A percentile compares a stretch with the other conserved stretches of the same genome.
These are phyloP conservation scores for Teratosphaeriaceae sp. DNA, from an alignment of 2,329 filamentous ascomycete genomes.

Conservation along the genomic window DNA sequence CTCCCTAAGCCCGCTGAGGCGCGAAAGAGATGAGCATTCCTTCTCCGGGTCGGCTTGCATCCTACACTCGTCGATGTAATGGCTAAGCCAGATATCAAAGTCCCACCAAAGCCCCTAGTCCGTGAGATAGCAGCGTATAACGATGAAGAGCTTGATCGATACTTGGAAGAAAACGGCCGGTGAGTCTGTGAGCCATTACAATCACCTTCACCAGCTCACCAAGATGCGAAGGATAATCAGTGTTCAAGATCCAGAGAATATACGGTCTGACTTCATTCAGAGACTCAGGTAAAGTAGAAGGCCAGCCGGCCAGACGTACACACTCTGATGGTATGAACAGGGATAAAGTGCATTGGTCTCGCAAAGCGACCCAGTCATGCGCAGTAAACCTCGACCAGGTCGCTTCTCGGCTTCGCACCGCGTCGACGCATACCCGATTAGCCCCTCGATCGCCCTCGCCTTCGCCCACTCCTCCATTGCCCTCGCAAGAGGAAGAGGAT, in stretches of 20 bases:
- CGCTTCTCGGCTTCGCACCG: not conserved
- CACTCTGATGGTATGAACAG: not conserved
- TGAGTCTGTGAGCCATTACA: not conserved
- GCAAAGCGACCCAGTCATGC: not conserved
- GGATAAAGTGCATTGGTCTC: not conserved
- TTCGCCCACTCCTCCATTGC: not conserved
- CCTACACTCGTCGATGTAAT: not conserved
- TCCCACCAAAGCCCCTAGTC: not conserved
- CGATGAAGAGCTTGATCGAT: constrained; percentile 5
- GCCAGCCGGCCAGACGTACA: not conserved
- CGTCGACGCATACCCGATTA: not conserved
- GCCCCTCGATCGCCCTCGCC: not conserved
- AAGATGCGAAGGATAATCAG: not conserved
- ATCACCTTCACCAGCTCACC: not conserved
- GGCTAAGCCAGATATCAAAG: not conserved
- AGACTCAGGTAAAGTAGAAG: not conserved
- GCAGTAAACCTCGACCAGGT: constrained; percentile 5
- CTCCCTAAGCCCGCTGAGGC: no score
- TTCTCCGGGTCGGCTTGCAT: not conserved
- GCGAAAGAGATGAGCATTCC: not conserved
- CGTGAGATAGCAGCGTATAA: constrained; percentile 2
- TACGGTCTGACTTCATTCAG: constrained; percentile 4
- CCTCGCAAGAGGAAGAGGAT: not conserved
- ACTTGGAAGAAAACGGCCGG: constrained; percentile 3
- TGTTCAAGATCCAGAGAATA: constrained; percentile 7